These are phyloP conservation scores for Boletus patriciae DNA, from an alignment of 768 basidiomycete genomes.

Conservation along the genomic window DNA sequence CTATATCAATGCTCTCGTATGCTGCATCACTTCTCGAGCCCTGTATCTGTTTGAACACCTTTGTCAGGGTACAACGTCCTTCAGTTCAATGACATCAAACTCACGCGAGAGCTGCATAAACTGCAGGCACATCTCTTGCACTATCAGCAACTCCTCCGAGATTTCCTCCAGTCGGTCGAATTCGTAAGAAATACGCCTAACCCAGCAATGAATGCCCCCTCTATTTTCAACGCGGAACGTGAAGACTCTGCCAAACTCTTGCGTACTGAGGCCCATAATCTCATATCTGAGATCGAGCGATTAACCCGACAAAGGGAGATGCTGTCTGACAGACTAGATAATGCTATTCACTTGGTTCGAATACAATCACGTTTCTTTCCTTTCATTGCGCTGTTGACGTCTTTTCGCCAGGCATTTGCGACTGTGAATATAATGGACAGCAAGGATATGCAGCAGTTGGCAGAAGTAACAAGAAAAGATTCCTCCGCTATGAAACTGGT, in stretches of 20 bases:
- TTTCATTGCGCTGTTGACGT: background rate
- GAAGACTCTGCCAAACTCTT: constrained; percentile 29
- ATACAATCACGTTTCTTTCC: background rate
- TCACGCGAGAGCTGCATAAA: constrained; percentile 54
- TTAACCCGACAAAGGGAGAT: constrained; percentile 35
- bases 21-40: background rate
- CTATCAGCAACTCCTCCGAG: constrained; percentile 52
- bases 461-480: constrained; percentile 2
- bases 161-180: constrained; percentile 50
- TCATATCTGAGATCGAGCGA: constrained; percentile 50
- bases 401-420: constrained; percentile 47
- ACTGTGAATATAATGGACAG: constrained; percentile 54
- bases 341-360: constrained; percentile 28
- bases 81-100: constrained; percentile 41
- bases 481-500: constrained; percentile 24
- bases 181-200: constrained; percentile 53
- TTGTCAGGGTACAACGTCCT: constrained; percentile 45
- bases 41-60: background rate
- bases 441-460: constrained; percentile 6
- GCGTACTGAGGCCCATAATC: constrained; percentile 43
- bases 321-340: constrained; percentile 23
- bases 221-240: constrained; percentile 17
- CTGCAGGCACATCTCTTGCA: constrained; percentile 56
- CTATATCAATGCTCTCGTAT: constrained; percentile 52
- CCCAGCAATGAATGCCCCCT: constrained; percentile 42